Evolutionary conservation across 2,329 filamentous ascomycete species (phyloP).

Genomic region (Monilinia fructicola): DNA sequence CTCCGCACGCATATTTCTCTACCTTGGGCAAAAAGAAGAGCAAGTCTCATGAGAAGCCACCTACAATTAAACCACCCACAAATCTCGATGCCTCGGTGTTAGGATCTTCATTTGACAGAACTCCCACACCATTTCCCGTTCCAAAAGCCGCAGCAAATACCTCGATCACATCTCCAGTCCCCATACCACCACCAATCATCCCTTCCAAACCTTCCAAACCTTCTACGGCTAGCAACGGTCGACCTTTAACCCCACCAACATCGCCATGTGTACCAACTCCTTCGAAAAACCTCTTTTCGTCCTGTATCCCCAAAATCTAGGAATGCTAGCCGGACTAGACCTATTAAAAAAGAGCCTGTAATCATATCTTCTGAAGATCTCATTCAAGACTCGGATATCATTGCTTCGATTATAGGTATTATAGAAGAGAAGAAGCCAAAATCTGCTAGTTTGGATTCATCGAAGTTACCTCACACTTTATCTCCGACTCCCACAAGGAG

Average conservation of each 20-base stretch:
- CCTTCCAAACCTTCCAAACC: slow-evolving; percentile 5
- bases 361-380: neutral
- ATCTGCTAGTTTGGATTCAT: neutral
- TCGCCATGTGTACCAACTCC: neutral
- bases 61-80: neutral
- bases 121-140: slow-evolving; percentile 4
- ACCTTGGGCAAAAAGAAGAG: neutral
- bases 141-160: neutral
- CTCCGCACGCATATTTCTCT: slow-evolving; percentile 2
- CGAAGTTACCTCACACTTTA: neutral
- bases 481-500: neutral
- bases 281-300: slow-evolving; percentile 2
- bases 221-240: neutral
- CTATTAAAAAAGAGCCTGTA: neutral
- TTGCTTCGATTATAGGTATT: neutral
- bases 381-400: neutral
- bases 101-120: neutral
- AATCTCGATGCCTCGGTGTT: neutral
- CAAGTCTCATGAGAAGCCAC: neutral
- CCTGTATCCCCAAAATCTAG: slow-evolving; percentile 10
- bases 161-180: neutral
- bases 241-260: neutral
- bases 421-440: slow-evolving; percentile 5
- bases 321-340: slow-evolving; percentile 6
- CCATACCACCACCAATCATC: neutral